Evolutionary conservation across 768 basidiomycete genomes (phyloP), one percentile per base, ranked within the genome.

Genomic region (Gautieria morchelliformis): DNA sequence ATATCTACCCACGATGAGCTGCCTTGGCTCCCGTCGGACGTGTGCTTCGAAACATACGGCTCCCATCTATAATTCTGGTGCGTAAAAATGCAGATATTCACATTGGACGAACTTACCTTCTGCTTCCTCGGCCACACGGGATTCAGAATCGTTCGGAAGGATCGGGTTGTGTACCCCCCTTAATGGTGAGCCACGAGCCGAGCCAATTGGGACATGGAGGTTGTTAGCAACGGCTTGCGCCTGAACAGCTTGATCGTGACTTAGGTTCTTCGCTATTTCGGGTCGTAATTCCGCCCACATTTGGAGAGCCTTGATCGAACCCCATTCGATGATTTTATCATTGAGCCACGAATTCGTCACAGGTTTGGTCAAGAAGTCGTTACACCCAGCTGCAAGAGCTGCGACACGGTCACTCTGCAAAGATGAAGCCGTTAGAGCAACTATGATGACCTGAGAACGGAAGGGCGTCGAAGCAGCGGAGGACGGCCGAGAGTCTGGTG

Each of bases 311-410:
- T 93, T 93, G 72, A 99, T 98, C 3, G 92, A 95, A 0, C 96
- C 96, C 96, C 96, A 99, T 69, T 99, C 96, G 60, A 95, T 90
- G 67, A 98, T 94, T 75, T 99, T 99, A 74, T 85, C 90, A 68
- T 97, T 93, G 52, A 99, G 75, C 96, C 96, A 99, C 46, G 87
- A 77, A 30, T 96, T 75, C 7, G 90, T 92, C 32, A 99, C 95
- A 0, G 96, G 96, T 66, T 99, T 99, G 42, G 94, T 98, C 50
- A 99, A 71, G 72, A 98, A 99, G 69, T 99, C 96, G 65, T 99
- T 98, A 72, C 96, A 99, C 6, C 96, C 96, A 1, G 96, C 96
- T 5, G 91, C 94, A 40, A 99, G 84, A n/a, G 96, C 96, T 19
- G 86, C 86, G 48, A 97, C 91, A 74, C 96, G 85, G 76, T 99